Conservation (phyloP, 2,329 filamentous ascomycete species). For the Pezicula radicicola region DNA sequence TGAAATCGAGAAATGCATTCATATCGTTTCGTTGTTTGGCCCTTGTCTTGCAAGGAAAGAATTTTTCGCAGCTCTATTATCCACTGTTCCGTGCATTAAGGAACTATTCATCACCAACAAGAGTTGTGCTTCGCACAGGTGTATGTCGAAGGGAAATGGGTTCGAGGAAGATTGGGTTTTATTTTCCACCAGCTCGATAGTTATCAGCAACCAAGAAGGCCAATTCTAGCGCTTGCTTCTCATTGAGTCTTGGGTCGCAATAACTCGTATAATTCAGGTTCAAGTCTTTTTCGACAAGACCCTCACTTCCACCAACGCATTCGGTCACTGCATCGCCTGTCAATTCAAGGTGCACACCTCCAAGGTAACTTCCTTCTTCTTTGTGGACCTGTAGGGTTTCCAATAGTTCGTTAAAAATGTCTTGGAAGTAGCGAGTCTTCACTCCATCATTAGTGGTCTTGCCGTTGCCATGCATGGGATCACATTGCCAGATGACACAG, state of each 20-base stretch:
- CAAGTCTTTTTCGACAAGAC: slow-evolving; percentile 82
- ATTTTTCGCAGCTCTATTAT: too few species aligned
- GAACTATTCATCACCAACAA: too few species aligned
- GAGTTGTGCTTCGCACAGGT: too few species aligned
- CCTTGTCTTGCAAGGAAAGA: too few species aligned
- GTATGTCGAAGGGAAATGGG: too few species aligned
- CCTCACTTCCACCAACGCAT: slow-evolving; percentile 87
- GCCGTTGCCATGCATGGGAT: slow-evolving; percentile 94
- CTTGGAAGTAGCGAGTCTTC: slow-evolving; percentile 89
- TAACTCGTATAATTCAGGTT: slow-evolving; percentile 91
- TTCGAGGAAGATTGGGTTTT: too few species aligned
- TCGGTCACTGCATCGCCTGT: slow-evolving; percentile 97
- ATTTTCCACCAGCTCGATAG: slow-evolving; percentile 45
- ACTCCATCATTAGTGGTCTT: slow-evolving; percentile 69
- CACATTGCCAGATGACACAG: slow-evolving; percentile 91
- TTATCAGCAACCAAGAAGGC: slow-evolving; percentile 91
- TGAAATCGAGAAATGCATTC: too few species aligned
- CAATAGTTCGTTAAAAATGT: slow-evolving; percentile 84
- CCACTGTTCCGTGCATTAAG: too few species aligned
- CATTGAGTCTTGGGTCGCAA: slow-evolving; percentile 92
- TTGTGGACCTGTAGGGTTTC: slow-evolving; percentile 83
- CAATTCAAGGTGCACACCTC: slow-evolving; percentile 91
- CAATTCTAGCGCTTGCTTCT: slow-evolving; percentile 95
- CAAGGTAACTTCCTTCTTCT: slow-evolving; percentile 79
- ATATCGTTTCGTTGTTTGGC: too few species aligned